Evolutionary conservation across 169 alveolate genomes (phyloP), one percentile per base, ranked within the genome.

Genomic region (Plasmodium gaboni): DNA sequence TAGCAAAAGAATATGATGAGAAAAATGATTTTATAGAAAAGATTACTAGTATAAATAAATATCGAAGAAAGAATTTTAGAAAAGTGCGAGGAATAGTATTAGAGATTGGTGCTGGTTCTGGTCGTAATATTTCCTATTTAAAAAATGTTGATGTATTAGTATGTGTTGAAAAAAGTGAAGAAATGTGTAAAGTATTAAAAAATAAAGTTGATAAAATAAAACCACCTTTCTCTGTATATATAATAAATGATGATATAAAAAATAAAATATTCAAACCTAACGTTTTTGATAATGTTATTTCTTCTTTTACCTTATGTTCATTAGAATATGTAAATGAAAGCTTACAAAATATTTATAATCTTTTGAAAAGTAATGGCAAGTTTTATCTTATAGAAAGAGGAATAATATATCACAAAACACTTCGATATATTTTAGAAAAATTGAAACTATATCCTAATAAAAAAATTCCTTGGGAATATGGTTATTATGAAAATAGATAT

Each of bases 71-170:
- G 24, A 73, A 88, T 68, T 89, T 94, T 44, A 72, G 88, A 70
- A 86, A 73, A 38, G 95, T 94, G 38, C 90, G 74, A 63, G 96
- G 96, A 10, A 92, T 92, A 42, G 96, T 94, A 19, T 85, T 94
- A 64, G 96, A 94, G 64, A 87, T 94, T 17, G 95, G 94, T 12
- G 94, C 95, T n/a, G 96, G 96, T 46, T 85, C 96, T 19, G 86
- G 93, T 38, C 78, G 92, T 55, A 94, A 91, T 83, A 72, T 86
- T 68, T 48, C 87, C 17, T 89, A 59, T 55, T 94, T 92, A 70
- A 87, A 85, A 50, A 83, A 70, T 83, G 74, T 94, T n/a, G 89
- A 74, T n/a, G 64, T 92, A 38, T 94, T 94, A 60, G 90, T 94
- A 32, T 92, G 94, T 24, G 93, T 94, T 3, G 96, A 94, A 88